Conservation (phyloP, 352 stramenopile genomes). For the Pythium angustatum region DNA sequence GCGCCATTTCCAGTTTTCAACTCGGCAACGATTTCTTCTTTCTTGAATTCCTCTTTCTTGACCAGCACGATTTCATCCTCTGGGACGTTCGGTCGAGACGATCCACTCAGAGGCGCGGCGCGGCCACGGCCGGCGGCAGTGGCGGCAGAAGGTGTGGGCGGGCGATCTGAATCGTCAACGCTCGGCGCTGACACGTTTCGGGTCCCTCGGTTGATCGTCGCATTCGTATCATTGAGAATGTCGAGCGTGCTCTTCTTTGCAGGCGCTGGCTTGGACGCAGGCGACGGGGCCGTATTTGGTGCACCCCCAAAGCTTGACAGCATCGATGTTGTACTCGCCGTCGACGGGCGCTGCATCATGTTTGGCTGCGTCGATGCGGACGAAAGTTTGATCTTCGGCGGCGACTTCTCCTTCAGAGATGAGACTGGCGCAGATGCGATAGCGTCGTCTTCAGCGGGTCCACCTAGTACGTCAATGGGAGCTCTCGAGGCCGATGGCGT, state of each 20-base stretch:
- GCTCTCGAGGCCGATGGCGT: slow-evolving; percentile 15
- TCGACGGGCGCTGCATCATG: slow-evolving; percentile 18
- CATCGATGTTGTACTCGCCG: slow-evolving; percentile 4
- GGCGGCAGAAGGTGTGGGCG: slow-evolving; percentile 25
- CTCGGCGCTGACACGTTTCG: neutral
- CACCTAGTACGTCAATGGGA: slow-evolving; percentile 46
- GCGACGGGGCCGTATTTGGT: neutral
- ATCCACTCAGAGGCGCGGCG: slow-evolving; percentile 59
- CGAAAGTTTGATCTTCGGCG: slow-evolving; percentile 27
- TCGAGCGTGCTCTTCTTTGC: slow-evolving; percentile 72
- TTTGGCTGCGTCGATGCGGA: neutral
- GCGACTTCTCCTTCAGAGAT: slow-evolving; percentile 33
- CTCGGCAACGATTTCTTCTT: slow-evolving; percentile 20
- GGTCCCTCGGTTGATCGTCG: slow-evolving; percentile 36
- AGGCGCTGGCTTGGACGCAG: neutral
- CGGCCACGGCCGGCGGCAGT: slow-evolving; percentile 33
- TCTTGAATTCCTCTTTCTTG: slow-evolving; percentile 58
- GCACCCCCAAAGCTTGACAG: slow-evolving; percentile 1
- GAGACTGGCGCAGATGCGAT: slow-evolving; percentile 23
- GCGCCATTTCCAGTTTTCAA: slow-evolving; percentile 30
- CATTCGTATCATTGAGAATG: slow-evolving; percentile 64
- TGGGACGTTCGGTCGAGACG: slow-evolving; percentile 46
- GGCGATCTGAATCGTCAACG: slow-evolving; percentile 16
- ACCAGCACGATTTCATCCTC: slow-evolving; percentile 75
- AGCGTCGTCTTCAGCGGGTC: slow-evolving; percentile 23